Conservation (phyloP, 805 yeast species). For the Brettanomyces sp. region DNA sequence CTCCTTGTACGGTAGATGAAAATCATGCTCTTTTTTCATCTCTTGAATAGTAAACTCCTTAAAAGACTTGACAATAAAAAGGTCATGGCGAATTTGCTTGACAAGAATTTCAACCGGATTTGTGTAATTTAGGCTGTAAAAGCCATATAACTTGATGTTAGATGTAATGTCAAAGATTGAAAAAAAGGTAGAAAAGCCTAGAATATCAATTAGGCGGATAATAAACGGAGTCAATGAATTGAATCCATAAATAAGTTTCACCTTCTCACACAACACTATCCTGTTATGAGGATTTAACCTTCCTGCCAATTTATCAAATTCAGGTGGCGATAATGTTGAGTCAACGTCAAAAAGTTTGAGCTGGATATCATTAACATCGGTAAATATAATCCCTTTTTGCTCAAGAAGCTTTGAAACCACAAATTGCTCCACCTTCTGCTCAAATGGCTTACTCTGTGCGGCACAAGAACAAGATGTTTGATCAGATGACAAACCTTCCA, state of each 20-base stretch:
- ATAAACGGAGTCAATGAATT: constrained; percentile 16
- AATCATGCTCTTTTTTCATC: constrained; percentile 24
- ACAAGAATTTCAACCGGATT: constrained; percentile 23
- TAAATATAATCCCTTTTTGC: constrained; percentile 20
- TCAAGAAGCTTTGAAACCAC: constrained; percentile 9
- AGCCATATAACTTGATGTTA: constrained; percentile 23
- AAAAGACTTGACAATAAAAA: constrained; percentile 22
- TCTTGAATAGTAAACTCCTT: constrained; percentile 22
- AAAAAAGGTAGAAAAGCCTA: constrained; percentile 19
- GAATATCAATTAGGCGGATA: constrained; percentile 12
- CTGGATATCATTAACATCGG: constrained; percentile 18
- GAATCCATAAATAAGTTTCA: constrained; percentile 20
- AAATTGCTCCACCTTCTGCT: constrained; percentile 5
- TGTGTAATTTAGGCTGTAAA: constrained; percentile 17
- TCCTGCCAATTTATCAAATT: constrained; percentile 13
- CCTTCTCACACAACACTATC: constrained; percentile 18
- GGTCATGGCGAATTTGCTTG: constrained; percentile 22
- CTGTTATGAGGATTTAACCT: constrained; percentile 10
- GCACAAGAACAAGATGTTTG: neutral
- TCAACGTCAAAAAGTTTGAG: constrained; percentile 21
- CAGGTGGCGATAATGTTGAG: constrained; percentile 15
- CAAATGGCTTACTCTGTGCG: neutral
- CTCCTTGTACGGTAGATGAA: constrained; percentile 24
- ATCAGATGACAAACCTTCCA: neutral
- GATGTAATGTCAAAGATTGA: constrained; percentile 24